Conservation (phyloP, 2,329 filamentous ascomycete species). For the Neoarthrinium moseri region DNA sequence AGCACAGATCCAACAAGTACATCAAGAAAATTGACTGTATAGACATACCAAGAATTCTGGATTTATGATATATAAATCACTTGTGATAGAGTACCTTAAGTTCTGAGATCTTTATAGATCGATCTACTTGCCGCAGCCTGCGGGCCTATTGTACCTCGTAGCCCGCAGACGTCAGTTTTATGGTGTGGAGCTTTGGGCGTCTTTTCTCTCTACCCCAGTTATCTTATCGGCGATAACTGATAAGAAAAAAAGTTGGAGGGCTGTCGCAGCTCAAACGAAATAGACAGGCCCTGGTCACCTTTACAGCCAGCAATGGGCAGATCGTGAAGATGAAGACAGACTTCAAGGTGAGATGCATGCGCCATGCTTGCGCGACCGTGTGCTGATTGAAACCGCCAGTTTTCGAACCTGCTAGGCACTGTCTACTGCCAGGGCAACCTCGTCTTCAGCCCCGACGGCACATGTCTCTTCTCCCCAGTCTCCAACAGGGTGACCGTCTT, state of each 20-base stretch:
- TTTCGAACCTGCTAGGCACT: constrained; percentile 96
- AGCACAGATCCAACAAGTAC: too few relatives aligned
- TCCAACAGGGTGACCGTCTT: constrained; percentile 96
- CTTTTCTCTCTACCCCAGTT: too few relatives aligned
- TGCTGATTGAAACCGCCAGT: constrained; percentile 52
- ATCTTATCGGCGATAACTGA: background rate
- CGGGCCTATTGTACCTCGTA: too few relatives aligned
- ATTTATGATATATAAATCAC: too few relatives aligned
- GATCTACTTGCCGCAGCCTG: too few relatives aligned
- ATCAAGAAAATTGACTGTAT: too few relatives aligned
- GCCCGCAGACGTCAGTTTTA: too few relatives aligned
- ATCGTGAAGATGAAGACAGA: constrained; percentile 88
- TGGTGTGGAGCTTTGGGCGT: too few relatives aligned
- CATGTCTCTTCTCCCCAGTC: constrained; percentile 91
- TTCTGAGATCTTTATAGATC: too few relatives aligned
- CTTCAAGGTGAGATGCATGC: constrained; percentile 70
- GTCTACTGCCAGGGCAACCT: constrained; percentile 98
- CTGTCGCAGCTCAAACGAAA: background rate
- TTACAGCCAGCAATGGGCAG: constrained; percentile 13
- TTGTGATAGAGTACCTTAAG: too few relatives aligned
- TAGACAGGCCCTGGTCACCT: background rate
- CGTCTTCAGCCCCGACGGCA: constrained; percentile 94
- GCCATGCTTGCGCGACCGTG: background rate
- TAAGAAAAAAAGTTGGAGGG: constrained; percentile 6
- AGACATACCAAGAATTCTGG: too few relatives aligned